phyloP scores from a whole-genome alignment of 1,284 basidiomycete species.

The Leccinum idahoense region DNA sequence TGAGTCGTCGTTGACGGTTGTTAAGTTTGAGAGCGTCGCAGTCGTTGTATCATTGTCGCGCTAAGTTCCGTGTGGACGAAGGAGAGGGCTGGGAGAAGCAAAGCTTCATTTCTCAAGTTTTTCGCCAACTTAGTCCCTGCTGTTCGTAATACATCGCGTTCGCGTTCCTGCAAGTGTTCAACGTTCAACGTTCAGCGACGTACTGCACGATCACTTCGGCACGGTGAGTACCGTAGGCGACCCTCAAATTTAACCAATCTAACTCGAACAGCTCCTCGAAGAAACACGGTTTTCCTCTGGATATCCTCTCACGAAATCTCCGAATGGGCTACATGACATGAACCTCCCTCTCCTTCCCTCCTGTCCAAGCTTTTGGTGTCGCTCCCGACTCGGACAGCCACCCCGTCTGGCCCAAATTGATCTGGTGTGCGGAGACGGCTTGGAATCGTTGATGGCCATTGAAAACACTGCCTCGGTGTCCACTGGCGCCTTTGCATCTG shows the following conservation, averaged over 20 bases:
- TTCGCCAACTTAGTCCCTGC: conserved; percentile 4
- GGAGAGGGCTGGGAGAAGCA: too few relatives aligned
- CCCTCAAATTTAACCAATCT: conserved; percentile 71
- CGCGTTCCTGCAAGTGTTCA: conserved; percentile 66
- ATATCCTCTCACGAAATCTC: conserved; percentile 90
- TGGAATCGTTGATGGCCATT: conserved; percentile 16
- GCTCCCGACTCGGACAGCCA: conserved; percentile 39
- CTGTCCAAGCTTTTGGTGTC: conserved; percentile 72
- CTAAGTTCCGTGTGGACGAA: too few relatives aligned
- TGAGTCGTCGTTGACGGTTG: too few relatives aligned
- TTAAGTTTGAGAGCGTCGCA: too few relatives aligned
- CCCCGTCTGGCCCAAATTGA: conserved; percentile 23
- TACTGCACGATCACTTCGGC: conserved; percentile 79
- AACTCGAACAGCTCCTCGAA: conserved; percentile 70
- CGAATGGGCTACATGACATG: conserved; percentile 88
- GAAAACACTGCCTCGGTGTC: conserved; percentile 33
- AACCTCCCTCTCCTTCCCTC: conserved; percentile 78
- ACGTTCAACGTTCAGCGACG: conserved; percentile 60
- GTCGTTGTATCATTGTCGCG: too few relatives aligned
- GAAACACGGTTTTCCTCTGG: conserved; percentile 92
- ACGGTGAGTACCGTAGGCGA: conserved; percentile 47
- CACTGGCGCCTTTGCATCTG: conserved; percentile 75
- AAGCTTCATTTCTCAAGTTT: not conserved
- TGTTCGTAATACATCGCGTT: conserved; percentile 62
- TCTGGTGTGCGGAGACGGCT: conserved; percentile 15